A percentile compares a stretch with the other conserved stretches of the same genome.
phyloP scores from a whole-genome alignment of 1,284 basidiomycete genomes.

The Thecaphora frezii region DNA sequence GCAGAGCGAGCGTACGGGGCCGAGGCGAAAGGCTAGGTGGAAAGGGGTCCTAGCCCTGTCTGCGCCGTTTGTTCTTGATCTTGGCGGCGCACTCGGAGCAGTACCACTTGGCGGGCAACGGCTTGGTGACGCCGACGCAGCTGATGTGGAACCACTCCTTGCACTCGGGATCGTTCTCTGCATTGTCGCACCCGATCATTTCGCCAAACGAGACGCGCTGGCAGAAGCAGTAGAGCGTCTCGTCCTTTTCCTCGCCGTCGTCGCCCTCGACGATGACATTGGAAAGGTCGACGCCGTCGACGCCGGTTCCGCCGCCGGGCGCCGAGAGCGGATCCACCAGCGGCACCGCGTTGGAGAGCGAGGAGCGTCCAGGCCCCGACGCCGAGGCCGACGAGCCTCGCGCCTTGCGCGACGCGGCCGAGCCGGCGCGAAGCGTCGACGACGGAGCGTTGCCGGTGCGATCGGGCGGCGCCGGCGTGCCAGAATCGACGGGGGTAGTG shows the following conservation, averaged over 20 bases:
- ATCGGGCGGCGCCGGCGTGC: conserved; percentile 30
- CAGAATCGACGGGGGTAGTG: conserved; percentile 31
- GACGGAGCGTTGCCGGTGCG: conserved; percentile 9
- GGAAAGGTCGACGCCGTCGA: conserved; percentile 19
- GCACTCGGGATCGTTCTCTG: conserved; percentile 48
- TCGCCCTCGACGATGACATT: conserved; percentile 36
- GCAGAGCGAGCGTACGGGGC: too few relatives aligned
- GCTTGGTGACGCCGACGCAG: conserved; percentile 56
- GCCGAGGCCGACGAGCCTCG: conserved; percentile 27
- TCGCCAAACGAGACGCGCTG: conserved; percentile 57
- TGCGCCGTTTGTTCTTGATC: conserved; percentile 33
- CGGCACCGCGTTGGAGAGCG: conserved; percentile 25
- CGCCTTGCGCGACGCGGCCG: conserved; percentile 19
- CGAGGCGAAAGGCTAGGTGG: too few relatives aligned
- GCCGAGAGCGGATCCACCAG: neutral
- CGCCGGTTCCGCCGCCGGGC: conserved; percentile 7
- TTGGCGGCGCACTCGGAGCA: conserved; percentile 42
- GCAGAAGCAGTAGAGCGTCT: conserved; percentile 57
- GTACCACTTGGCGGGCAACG: conserved; percentile 55
- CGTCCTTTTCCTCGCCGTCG: conserved; percentile 48
- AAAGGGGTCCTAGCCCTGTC: conserved; percentile 20
- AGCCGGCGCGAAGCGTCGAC: conserved; percentile 1
- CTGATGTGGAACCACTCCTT: conserved; percentile 59
- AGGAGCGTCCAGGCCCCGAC: conserved; percentile 20
- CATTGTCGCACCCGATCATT: conserved; percentile 51